These are phyloP conservation scores for Cyberlindnera xylosilytica DNA, from an alignment of 805 yeast species.

Conservation along the genomic window DNA sequence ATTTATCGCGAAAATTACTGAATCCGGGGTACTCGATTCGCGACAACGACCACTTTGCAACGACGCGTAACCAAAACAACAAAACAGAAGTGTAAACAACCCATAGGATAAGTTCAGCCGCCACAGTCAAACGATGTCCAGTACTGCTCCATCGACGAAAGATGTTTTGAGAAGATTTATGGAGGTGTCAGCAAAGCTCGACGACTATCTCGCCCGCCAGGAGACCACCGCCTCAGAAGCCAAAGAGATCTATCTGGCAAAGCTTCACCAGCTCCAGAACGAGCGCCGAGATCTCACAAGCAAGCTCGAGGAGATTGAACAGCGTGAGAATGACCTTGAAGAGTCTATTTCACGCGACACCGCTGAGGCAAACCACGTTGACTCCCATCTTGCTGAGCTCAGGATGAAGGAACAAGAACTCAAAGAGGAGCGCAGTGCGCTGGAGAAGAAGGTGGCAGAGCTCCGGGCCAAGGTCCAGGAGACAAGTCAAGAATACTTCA, in stretches of 20 bases:
- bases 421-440: constrained; percentile 26
- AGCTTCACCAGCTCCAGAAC: constrained; percentile 31
- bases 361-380: constrained; percentile 31
- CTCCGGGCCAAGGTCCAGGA: constrained; percentile 30
- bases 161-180: constrained; percentile 31
- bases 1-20: too few species aligned
- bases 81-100: too few species aligned
- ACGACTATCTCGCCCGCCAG: constrained; percentile 32
- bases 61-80: too few species aligned
- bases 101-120: too few species aligned
- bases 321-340: constrained; percentile 14
- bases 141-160: too few species aligned
- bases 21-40: too few species aligned
- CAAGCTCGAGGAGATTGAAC: constrained; percentile 10
- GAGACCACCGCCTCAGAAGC: constrained; percentile 32
- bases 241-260: constrained; percentile 33
- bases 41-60: too few species aligned
- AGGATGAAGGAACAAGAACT: constrained; percentile 35
- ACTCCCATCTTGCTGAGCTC: constrained; percentile 32
- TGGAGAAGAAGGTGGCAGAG: constrained; percentile 32
- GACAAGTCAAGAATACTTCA: constrained; percentile 32
- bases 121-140: constrained; percentile 17
- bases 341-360: constrained; percentile 5
- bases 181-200: constrained; percentile 38
- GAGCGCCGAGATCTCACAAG: constrained; percentile 32